A percentile compares a stretch with the other conserved stretches of the same genome.
phyloP scores from a whole-genome alignment of 116 monocot genomes.

The Posidonia oceanica region DNA sequence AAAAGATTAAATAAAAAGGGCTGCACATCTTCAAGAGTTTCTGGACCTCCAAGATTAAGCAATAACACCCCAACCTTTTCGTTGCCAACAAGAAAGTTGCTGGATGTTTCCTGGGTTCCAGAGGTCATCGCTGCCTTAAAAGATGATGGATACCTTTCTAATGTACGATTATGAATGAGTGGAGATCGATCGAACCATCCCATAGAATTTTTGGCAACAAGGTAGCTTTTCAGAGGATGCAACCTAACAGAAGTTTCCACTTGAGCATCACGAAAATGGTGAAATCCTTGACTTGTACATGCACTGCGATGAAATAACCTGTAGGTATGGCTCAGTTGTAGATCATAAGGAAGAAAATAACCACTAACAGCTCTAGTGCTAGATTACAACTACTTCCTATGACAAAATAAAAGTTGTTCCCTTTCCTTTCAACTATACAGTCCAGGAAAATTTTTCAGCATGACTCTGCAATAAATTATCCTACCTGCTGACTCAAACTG shows the following conservation, averaged over 20 bases:
- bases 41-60: constrained; percentile 95
- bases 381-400: no score
- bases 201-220: constrained; percentile 16
- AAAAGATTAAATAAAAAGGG: constrained; percentile 98
- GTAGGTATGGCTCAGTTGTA: not conserved
- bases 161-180: constrained; percentile 8
- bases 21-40: constrained; percentile 96
- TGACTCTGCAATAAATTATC: no score
- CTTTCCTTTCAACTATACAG: no score
- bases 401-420: no score
- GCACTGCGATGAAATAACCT: not conserved
- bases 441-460: no score
- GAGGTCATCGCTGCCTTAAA: constrained; percentile 58
- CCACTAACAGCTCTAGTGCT: no score
- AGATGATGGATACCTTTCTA: constrained; percentile 36
- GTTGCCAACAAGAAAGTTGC: constrained; percentile 30
- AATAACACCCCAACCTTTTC: constrained; percentile 84
- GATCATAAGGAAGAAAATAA: no score
- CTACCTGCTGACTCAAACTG: no score
- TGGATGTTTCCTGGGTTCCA: constrained; percentile 24
- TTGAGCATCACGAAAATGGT: constrained; percentile 11
- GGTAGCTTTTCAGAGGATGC: constrained; percentile 13
- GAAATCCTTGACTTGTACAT: constrained; percentile 15
- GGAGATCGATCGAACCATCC: constrained; percentile 18
- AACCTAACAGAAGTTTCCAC: constrained; percentile 17